Conservation (phyloP, 306 rosid genomes). For the Chamaecrista fasciculata region DNA sequence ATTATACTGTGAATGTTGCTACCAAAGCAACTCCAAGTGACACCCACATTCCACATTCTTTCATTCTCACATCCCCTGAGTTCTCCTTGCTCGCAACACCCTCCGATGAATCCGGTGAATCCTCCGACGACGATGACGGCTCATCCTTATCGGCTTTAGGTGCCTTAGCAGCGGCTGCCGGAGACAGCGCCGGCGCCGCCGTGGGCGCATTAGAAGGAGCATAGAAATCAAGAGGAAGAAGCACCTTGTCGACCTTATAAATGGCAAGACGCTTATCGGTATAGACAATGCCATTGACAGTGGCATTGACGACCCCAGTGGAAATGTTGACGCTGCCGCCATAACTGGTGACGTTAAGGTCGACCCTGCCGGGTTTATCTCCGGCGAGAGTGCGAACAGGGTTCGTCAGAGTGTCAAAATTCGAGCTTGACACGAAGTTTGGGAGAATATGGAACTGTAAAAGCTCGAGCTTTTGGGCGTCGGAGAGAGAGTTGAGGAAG, state of each 20-base stretch:
- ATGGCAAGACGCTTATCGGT: constrained; percentile 45
- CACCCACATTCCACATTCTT: constrained; percentile 10
- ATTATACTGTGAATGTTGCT: neutral
- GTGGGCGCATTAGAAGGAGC: constrained; percentile 44
- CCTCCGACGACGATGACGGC: constrained; percentile 7
- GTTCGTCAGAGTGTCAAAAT: constrained; percentile 49
- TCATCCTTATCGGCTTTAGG: constrained; percentile 44
- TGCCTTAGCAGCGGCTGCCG: constrained; percentile 23
- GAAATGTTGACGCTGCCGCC: constrained; percentile 46
- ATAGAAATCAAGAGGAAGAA: constrained; percentile 44
- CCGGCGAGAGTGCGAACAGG: constrained; percentile 52
- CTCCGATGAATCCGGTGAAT: constrained; percentile 17
- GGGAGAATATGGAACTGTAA: constrained; percentile 47
- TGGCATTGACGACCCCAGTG: constrained; percentile 48
- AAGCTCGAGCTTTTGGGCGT: constrained; percentile 44
- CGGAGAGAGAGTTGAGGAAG: constrained; percentile 37
- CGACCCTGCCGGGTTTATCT: constrained; percentile 31
- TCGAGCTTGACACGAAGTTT: constrained; percentile 36
- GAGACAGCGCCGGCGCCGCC: constrained; percentile 34
- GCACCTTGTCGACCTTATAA: constrained; percentile 43
- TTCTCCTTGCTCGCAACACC: neutral
- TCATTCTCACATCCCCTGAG: constrained; percentile 18
- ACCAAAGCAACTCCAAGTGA: constrained; percentile 31
- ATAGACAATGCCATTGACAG: constrained; percentile 42
- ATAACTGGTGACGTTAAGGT: constrained; percentile 45